Evolutionary conservation across 106 monocot species (phyloP).

Genomic region (Apostasia ramifera): DNA sequence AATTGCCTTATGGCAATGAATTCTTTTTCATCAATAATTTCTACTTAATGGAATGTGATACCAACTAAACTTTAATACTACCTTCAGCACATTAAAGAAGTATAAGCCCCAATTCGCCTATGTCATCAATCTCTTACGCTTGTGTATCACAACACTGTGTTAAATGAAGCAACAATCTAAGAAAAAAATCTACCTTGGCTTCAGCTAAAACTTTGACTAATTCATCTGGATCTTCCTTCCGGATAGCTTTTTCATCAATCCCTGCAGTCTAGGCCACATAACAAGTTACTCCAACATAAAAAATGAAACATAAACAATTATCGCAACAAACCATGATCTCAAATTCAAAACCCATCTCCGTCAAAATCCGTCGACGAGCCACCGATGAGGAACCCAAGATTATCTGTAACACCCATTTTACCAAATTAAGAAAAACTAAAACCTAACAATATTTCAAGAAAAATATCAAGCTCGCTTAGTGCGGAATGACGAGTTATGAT

Average conservation of each 20-base stretch:
- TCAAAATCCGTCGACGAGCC: conserved; percentile 70
- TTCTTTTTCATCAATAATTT: too few species aligned
- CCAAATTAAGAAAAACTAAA: background rate
- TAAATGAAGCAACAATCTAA: background rate
- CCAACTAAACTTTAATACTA: too few species aligned
- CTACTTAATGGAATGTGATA: too few species aligned
- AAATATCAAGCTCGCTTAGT: background rate
- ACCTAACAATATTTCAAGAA: background rate
- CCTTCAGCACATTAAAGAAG: too few species aligned
- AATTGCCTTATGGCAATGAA: too few species aligned
- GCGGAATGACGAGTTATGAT: background rate
- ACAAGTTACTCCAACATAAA: background rate
- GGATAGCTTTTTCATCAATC: conserved; percentile 77
- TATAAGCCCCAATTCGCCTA: too few species aligned
- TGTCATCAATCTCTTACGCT: too few species aligned
- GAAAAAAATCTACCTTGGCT: conserved; percentile 51
- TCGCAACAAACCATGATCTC: conserved; percentile 25
- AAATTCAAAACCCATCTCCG: conserved; percentile 91
- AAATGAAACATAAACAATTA: background rate
- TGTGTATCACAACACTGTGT: too few species aligned
- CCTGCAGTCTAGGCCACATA: conserved; percentile 69
- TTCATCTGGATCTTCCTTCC: conserved; percentile 78
- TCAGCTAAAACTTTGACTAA: conserved; percentile 84
- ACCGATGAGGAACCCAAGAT: conserved; percentile 84
- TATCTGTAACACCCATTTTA: conserved; percentile 42